Evolutionary conservation across 345 rosid genomes (phyloP).

Genomic region (Iberis pinnata): DNA sequence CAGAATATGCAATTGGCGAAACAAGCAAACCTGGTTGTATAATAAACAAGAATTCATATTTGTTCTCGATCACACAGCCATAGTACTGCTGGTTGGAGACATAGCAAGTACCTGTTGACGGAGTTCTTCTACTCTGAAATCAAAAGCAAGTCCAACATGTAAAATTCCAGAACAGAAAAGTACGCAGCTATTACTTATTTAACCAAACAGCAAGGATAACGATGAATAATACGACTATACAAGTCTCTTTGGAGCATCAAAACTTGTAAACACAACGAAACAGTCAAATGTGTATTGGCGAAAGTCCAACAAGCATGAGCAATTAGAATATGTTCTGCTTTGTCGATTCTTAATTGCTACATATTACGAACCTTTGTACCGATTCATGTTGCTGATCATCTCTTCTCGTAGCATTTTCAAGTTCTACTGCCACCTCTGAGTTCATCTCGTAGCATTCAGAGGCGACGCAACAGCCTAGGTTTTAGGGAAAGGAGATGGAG

Average conservation of each 20-base stretch:
- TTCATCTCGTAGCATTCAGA: no score
- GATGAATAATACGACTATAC: no score
- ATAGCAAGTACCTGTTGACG: slow-evolving; percentile 92
- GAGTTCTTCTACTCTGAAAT: slow-evolving; percentile 77
- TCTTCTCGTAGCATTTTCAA: slow-evolving; percentile 65
- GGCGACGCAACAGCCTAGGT: no score
- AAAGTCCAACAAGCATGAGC: slow-evolving; percentile 5
- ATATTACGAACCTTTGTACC: slow-evolving; percentile 73
- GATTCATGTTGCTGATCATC: slow-evolving; percentile 92
- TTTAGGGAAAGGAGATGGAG: no score
- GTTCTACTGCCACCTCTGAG: slow-evolving; percentile 61
- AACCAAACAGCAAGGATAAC: no score
- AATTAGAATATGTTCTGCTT: background rate
- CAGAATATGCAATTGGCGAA: slow-evolving; percentile 16
- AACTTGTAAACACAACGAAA: no score
- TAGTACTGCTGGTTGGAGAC: slow-evolving; percentile 82
- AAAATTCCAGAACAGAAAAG: background rate
- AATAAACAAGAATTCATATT: slow-evolving; percentile 15
- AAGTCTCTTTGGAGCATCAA: no score
- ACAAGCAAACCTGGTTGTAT: slow-evolving; percentile 3
- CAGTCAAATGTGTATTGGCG: no score
- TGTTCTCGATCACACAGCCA: slow-evolving; percentile 63
- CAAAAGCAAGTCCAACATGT: slow-evolving; percentile 24
- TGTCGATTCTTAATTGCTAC: slow-evolving; percentile 4
- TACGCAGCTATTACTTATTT: no score